Evolutionary conservation across 2,329 filamentous ascomycete genomes (phyloP), one percentile per base, ranked within the genome.

Genomic region (Furcasterigmium sp.): DNA sequence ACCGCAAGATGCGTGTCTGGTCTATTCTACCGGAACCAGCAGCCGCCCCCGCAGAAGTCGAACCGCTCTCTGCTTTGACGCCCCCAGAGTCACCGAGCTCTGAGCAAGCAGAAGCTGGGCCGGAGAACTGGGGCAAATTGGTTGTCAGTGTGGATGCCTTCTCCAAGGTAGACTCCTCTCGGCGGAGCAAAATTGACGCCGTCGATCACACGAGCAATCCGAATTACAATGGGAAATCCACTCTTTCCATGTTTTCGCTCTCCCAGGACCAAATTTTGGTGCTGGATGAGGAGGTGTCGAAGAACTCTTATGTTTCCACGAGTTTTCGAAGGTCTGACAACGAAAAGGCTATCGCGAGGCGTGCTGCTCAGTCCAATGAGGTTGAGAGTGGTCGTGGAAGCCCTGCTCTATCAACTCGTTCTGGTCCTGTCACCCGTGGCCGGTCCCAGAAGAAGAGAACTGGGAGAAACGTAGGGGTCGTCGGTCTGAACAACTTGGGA

Each of bases 401-500:
- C 44, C 83, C 81, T 6, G 73, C 75, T 17, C 78, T 74, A 3
- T 69, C 73, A 5, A 15, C 21, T 9, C 39, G 39, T 7, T 41
- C 39, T 11, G 76, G 75, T 2, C 67, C 74, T 8, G 69, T 86
- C 48, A 91, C 87, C 0, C 77, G 90, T 51, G 88, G 88, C 34
- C 78, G 87, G 44, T 68, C 77, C 8, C 80, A 84, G 47, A 82
- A 81, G 50, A 85, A 82, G 51, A 82, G 80, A 52, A 78, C 82
- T 30, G 86, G 86, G 9, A 81, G 82, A 48, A 79, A 80, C 11
- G 65, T 82, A 26, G 93, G 93, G 25, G 85, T 84, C 32, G 86
- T 91, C 34, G 93, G 93, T 26, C 70, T 98, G 41, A 82, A 80
- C 50, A 98, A 98, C 57, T 70, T 98, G 13, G 93, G 93, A 39